Base-by-base conservation (phyloP, 345 rosid species). In the Hypericum androsaemum region DNA sequence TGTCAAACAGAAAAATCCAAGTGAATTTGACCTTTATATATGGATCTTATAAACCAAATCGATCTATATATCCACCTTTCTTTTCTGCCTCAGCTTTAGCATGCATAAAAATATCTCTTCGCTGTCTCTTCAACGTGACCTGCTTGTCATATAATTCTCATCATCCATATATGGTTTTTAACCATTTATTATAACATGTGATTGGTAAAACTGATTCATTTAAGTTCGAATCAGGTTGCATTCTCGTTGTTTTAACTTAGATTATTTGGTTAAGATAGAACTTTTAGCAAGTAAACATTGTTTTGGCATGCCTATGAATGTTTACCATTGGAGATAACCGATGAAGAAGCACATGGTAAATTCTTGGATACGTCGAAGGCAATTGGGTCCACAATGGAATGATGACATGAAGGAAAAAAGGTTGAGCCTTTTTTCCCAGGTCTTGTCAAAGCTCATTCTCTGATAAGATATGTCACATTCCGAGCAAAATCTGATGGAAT, bases 51-150 rank as follows among this genome's bases (percentile, higher is more conserved):
- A 22, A 22, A 43, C 75, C 39, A 56, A 8, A n/a, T 68, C 69
- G 74, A 73, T 79, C 63, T 64, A 53, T 62, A 36, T 52, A 16
- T 42, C 39, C 13, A 61, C 62, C 64, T 72, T 22, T 17, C 59
- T 63, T 64, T 64, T 42, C 0, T 76, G 81, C 74, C 66, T 56
- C 57, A 43, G 59, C 81, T 80, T 76, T 71, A 54, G 54, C 66
- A 43, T 61, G 72, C 80, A 75, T 22, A 22, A 22, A 47, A 12
- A 39, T 36, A 39, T 55, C 60, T 47, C 50, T 47, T 71, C 73
- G 37, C 13, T 54, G 45, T 48, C 6, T 39, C 37, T 57, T 15
- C 58, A 2, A 1, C 11, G 14, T 37, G 41, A 13, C 46, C 10
- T 50, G 50, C 16, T 44, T 45, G 6, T 11, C 28, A 16, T 0